Evolutionary conservation across 768 basidiomycete genomes (phyloP), one percentile per base, ranked within the genome.

Genomic region (Termitomyces sp.): DNA sequence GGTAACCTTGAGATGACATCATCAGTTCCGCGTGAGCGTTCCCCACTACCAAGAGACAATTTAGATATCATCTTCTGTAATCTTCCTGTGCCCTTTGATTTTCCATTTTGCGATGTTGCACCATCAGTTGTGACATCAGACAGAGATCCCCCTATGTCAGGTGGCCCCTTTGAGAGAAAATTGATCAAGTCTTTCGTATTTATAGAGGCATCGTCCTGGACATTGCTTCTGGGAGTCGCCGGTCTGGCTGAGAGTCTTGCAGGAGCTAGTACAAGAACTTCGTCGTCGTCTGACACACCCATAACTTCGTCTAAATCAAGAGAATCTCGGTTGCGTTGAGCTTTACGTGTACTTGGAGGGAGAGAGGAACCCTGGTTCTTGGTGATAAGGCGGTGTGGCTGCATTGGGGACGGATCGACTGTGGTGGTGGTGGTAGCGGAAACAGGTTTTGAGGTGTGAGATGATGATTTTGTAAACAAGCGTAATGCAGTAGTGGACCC

Each of bases 61-160:
- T 84, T 87, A 20, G 90, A 92, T 64, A 94, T 88, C 85, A 94
- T 92, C 61, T 85, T 82, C 70, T 88, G 87, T 59, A 94, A 72
- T 26, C 90, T 80, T 49, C 83, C 83, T 55, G 77, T 78, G 50
- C 72, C 72, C 70, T 84, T 84, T 26, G 77, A 75, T 57, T 81
- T 80, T 7, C 70, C 67, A 54, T 74, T 75, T 26, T 79, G 79
- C 48, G 74, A 68, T 20, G 20, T 56, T 9, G 61, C 60, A 49
- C 64, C 56, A 45, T 71, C 73, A 22, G 64, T 44, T 26, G 66
- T 60, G 55, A 75, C 72, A 54, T 79, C 77, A 16, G 81, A 80
- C 2, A 83, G 82, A 6, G 84, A 84, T 52, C 82, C 79, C 28
- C 79, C 80, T 36, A 83, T 75, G 57, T 77, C 76, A 49, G 82